Base-by-base conservation (phyloP, 192 early-diverging fungal species). In the Linnemannia elongata region DNA sequence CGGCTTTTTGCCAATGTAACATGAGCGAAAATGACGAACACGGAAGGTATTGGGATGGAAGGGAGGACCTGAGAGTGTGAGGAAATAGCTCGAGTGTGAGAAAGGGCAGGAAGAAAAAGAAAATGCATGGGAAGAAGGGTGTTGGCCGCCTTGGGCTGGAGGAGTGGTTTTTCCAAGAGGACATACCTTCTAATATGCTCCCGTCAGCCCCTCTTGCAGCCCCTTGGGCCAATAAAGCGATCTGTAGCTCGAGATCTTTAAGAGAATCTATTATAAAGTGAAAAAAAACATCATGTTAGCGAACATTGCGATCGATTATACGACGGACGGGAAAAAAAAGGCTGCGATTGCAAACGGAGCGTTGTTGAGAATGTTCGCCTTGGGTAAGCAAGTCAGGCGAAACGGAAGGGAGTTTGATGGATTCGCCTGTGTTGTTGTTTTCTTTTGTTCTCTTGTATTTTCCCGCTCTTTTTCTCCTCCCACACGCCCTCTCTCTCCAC, bases 101-200 rank as follows among this genome's bases (percentile, higher is more conserved):
- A 42, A 41, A 5, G 4, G 33, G n/a, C n/a, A 41, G 38, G 18
- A 20, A n/a, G 69, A 33, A 30, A 13, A 66, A 66, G 10, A 66
- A 4, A 30, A 33, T 44, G 69, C 6, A 30, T 42, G 36, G 6
- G 39, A 42, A n/a, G 38, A 18, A 71, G 39, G 17, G 18, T 30
- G 13, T 9, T 41, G 24, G 6, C 69, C 10, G 17, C 6, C 39
- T n/a, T 10, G 24, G 24, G 35, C 13, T 38, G 8, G 72, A 44
- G 72, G 75, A 54, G 10, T 3, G 12, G 22, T 24, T 20, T 22
- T 60, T 75, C 13, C 57, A 75, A 57, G 47, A 49, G 71, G 15
- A 76, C 79, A 49, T 77, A 86, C 84, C 84, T 77, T 86, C 84
- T 30, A 86, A 74, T 12, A 80, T 74, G 38, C 69, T 77, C 30